Percentiles rank a stretch among this genome's conserved stretches.
Conservation (phyloP, 495 filamentous ascomycete species). For the Hamigera avellanea region DNA sequence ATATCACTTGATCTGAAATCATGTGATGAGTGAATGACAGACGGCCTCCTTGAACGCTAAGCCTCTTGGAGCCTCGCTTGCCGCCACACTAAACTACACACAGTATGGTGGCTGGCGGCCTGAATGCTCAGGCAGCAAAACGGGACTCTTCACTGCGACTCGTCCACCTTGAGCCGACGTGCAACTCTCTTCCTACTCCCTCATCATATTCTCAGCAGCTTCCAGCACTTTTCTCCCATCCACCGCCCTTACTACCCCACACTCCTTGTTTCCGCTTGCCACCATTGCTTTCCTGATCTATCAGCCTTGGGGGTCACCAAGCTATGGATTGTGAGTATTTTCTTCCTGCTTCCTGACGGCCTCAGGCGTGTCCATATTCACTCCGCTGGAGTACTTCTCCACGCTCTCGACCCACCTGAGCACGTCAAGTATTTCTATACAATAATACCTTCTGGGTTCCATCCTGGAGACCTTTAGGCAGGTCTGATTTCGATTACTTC, state of each 20-base stretch:
- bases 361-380: conserved; percentile 18
- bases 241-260: conserved; percentile 9
- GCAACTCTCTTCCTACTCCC: conserved; percentile 20
- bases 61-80: conserved; percentile 14
- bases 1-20: conserved; percentile 11
- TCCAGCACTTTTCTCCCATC: conserved; percentile 13
- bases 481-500: conserved; percentile 7
- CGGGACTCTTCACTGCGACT: conserved; percentile 22
- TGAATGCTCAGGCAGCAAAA: conserved; percentile 17
- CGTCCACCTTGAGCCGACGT: conserved; percentile 17
- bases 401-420: conserved; percentile 36
- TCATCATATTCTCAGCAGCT: conserved; percentile 19
- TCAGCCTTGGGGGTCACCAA: conserved; percentile 35
- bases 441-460: conserved; percentile 3
- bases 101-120: conserved; percentile 12
- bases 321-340: conserved; percentile 40
- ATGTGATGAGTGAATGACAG: neutral
- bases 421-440: conserved; percentile 15
- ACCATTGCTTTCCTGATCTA: conserved; percentile 12
- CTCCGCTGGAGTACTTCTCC: conserved; percentile 34
- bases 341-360: conserved; percentile 13
- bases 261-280: conserved; percentile 12
- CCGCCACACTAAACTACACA: conserved; percentile 13
- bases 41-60: conserved; percentile 2
- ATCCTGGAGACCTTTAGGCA: conserved; percentile 8